Conservation (phyloP, 2,329 filamentous ascomycete species). For the Cladosporium sp. region DNA sequence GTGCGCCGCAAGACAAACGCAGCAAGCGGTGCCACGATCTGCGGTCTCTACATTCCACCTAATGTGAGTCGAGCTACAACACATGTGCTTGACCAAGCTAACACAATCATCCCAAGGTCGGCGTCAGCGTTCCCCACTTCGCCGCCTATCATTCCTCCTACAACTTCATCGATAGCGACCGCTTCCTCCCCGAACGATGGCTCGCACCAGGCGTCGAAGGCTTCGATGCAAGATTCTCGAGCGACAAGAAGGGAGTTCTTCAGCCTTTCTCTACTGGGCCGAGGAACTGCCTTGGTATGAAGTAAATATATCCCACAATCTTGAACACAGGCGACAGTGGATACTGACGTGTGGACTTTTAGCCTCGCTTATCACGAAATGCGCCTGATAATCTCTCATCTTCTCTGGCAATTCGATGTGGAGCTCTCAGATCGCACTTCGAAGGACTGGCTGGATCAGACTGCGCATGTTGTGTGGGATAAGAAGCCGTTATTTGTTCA, state of each 20-base stretch:
- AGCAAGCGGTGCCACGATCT: conserved; percentile 28
- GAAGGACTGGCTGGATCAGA: background rate
- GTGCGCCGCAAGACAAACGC: conserved; percentile 23
- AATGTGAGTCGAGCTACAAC: conserved; percentile 3
- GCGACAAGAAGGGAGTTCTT: conserved; percentile 31
- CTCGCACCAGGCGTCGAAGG: conserved; percentile 29
- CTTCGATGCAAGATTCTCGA: conserved; percentile 16
- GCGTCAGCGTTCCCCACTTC: conserved; percentile 25
- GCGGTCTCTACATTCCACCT: conserved; percentile 30
- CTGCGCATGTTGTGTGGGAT: background rate
- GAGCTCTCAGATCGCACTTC: background rate
- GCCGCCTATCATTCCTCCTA: conserved; percentile 28
- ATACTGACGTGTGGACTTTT: background rate
- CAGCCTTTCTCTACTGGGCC: conserved; percentile 39
- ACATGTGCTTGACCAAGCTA: background rate
- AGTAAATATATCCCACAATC: conserved; percentile 6
- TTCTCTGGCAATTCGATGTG: conserved; percentile 42
- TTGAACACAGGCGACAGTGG: too few relatives aligned
- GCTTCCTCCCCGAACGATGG: conserved; percentile 43
- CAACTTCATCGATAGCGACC: conserved; percentile 33
- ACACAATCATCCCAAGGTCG: background rate
- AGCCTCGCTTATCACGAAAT: conserved; percentile 39
- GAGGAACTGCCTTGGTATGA: conserved; percentile 39
- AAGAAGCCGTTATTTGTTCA: background rate
- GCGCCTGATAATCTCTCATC: conserved; percentile 38